phyloP scores from a whole-genome alignment of 345 rosid genomes.

The Camelina sativa region DNA sequence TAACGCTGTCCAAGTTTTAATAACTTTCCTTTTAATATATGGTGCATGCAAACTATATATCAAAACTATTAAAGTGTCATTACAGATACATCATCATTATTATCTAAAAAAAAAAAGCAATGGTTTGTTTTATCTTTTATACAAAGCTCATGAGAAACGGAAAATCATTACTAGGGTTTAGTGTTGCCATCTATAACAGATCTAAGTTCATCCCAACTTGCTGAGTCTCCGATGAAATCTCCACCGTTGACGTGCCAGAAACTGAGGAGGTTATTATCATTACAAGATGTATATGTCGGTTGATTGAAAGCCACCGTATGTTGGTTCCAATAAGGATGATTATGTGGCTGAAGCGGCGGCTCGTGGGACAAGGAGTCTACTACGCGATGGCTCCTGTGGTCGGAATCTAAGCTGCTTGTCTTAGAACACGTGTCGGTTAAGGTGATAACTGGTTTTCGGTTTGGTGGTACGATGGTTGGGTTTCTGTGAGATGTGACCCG shows the following conservation, averaged over 20 bases:
- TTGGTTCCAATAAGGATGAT: constrained; percentile 36
- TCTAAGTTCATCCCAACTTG: constrained; percentile 77
- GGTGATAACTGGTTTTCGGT: constrained; percentile 42
- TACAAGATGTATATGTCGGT: constrained; percentile 30
- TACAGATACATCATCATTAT: constrained; percentile 4
- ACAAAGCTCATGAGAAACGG: not conserved
- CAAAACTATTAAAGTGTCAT: not conserved
- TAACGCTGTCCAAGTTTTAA: not conserved
- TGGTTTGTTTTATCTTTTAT: constrained; percentile 19
- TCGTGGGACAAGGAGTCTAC: constrained; percentile 44
- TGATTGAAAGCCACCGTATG: constrained; percentile 14
- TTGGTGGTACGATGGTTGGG: constrained; percentile 33
- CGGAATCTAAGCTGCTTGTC: constrained; percentile 65
- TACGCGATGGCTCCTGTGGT: constrained; percentile 45
- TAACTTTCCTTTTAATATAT: not conserved
- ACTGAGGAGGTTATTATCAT: constrained; percentile 40
- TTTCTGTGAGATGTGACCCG: constrained; percentile 50
- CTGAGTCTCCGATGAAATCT: constrained; percentile 50
- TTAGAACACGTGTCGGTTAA: constrained; percentile 52
- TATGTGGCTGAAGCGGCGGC: constrained; percentile 39
- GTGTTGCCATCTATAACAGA: constrained; percentile 57
- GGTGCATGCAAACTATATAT: not conserved
- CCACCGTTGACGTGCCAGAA: constrained; percentile 49
- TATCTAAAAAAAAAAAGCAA: constrained; percentile 14
- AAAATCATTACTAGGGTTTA: constrained; percentile 29